Conservation (phyloP, 2,329 filamentous ascomycete genomes). For the Colletotrichum zoysiae region DNA sequence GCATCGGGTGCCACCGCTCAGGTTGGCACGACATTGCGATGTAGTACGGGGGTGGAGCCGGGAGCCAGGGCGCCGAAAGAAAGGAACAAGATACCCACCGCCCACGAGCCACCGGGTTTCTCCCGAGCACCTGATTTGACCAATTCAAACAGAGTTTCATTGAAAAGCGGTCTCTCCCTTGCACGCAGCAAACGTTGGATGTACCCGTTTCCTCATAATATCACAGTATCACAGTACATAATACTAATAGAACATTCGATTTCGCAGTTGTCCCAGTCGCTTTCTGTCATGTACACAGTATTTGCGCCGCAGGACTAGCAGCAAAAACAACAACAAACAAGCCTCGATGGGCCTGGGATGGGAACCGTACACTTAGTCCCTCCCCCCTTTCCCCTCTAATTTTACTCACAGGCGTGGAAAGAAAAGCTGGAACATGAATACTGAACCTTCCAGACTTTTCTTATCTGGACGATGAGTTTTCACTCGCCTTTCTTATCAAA, state of each 20-base stretch:
- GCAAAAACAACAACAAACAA: not conserved
- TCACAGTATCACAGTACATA: too few relatives aligned
- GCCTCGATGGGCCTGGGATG: not conserved
- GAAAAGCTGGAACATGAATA: not conserved
- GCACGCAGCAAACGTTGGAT: slow-evolving; percentile 5
- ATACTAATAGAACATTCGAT: not conserved
- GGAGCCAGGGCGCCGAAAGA: not conserved
- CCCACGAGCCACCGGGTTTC: slow-evolving; percentile 1
- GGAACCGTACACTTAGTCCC: not conserved
- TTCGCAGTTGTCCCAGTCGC: slow-evolving; percentile 6
- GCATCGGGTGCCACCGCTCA: slow-evolving; percentile 19
- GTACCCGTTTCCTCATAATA: too few relatives aligned
- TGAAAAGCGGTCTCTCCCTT: slow-evolving; percentile 6
- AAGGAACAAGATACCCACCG: not conserved
- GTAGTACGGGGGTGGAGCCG: slow-evolving; percentile 12
- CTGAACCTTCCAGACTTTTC: slow-evolving; percentile 8
- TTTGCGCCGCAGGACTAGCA: too few relatives aligned
- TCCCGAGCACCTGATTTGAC: slow-evolving; percentile 10
- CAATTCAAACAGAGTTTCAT: slow-evolving; percentile 22
- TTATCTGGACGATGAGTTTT: not conserved
- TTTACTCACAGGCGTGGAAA: not conserved
- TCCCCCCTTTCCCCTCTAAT: not conserved
- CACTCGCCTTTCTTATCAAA: not conserved
- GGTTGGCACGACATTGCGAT: slow-evolving; percentile 24
- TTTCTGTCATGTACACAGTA: not conserved